Percentiles rank a stretch among this genome's conserved stretches.
Evolutionary conservation across 169 alveolate genomes (phyloP).

Genomic region (Ichthyophthirius multifiliis): DNA sequence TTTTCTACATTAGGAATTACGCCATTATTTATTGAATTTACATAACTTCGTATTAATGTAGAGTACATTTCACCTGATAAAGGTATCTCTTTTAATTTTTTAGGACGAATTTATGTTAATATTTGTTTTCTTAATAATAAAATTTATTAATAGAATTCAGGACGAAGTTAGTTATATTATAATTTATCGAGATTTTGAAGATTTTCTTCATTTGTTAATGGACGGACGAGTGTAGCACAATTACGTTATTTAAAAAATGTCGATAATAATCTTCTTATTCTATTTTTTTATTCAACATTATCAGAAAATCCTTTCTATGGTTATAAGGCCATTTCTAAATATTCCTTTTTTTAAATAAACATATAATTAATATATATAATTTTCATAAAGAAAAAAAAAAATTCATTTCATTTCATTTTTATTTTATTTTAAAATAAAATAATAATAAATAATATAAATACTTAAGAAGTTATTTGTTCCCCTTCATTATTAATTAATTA

Average conservation of each 20-base stretch:
- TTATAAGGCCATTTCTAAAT: slow-evolving; percentile 72
- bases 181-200: slow-evolving; percentile 71
- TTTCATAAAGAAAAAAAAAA: too few species aligned
- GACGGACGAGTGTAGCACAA: slow-evolving; percentile 80
- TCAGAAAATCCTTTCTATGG: slow-evolving; percentile 69
- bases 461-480: slow-evolving; percentile 60
- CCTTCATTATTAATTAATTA: slow-evolving; percentile 70
- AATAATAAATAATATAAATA: slow-evolving; percentile 39
- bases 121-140: slow-evolving; percentile 68
- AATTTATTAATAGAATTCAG: slow-evolving; percentile 79
- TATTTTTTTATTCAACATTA: slow-evolving; percentile 74
- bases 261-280: slow-evolving; percentile 70
- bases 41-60: slow-evolving; percentile 58
- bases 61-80: slow-evolving; percentile 75
- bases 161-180: slow-evolving; percentile 69
- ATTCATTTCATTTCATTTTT: background rate
- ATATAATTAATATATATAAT: too few species aligned
- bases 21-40: slow-evolving; percentile 76
- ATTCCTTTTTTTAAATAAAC: slow-evolving; percentile 31
- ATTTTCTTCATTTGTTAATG: slow-evolving; percentile 76
- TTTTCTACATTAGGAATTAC: slow-evolving; percentile 80
- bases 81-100: slow-evolving; percentile 57
- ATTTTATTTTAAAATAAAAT: slow-evolving; percentile 57
- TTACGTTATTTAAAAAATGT: slow-evolving; percentile 81
- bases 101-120: slow-evolving; percentile 62